phyloP scores from a whole-genome alignment of 768 basidiomycete genomes.

The Imleria badia region DNA sequence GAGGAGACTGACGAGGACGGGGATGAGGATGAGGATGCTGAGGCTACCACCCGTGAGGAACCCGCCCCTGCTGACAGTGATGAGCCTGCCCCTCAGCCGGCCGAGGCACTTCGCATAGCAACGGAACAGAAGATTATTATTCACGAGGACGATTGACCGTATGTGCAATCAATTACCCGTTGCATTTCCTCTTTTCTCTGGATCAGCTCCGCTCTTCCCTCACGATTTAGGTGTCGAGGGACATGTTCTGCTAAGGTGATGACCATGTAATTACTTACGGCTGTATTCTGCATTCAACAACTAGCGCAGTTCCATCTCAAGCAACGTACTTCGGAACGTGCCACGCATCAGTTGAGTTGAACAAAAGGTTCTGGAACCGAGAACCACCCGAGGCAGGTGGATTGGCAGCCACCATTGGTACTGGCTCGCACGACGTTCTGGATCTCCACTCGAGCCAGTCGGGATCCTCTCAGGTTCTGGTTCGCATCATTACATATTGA shows the following conservation, averaged over 20 bases:
- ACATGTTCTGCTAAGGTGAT: conserved; percentile 2
- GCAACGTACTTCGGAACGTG: not conserved
- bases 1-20: conserved; percentile 51
- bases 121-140: conserved; percentile 43
- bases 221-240: not conserved
- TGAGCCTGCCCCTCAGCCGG: not conserved
- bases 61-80: not conserved
- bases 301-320: not conserved
- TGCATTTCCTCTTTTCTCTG: not conserved
- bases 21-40: conserved; percentile 33
- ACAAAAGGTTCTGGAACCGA: too few species aligned
- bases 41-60: conserved; percentile 1
- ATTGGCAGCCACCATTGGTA: too few species aligned
- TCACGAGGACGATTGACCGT: conserved; percentile 49
- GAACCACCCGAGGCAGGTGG: not conserved
- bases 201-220: not conserved
- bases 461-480: not conserved
- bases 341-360: not conserved
- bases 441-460: not conserved
- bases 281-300: conserved; percentile 6
- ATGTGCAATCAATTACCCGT: not conserved
- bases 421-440: too few species aligned
- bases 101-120: conserved; percentile 23
- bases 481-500: not conserved
- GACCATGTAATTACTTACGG: not conserved